These are phyloP conservation scores for Tephrocybe sp. DNA, from an alignment of 768 basidiomycete genomes.

Conservation along the genomic window DNA sequence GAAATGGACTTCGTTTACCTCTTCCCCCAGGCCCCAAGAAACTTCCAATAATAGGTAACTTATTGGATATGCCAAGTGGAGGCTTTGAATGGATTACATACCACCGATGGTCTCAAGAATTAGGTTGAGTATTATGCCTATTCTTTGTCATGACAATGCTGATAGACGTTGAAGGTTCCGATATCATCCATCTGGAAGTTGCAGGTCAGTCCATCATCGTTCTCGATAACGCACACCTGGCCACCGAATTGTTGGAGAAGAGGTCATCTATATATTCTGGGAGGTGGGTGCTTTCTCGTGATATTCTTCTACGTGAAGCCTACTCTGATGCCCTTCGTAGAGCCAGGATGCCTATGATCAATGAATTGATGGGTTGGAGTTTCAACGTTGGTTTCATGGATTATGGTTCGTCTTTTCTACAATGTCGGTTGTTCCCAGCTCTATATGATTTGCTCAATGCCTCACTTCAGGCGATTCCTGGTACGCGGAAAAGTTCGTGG, in stretches of 20 bases:
- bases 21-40: no score
- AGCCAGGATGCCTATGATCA: slow-evolving; percentile 24
- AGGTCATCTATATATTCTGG: slow-evolving; percentile 21
- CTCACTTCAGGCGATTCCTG: slow-evolving; percentile 4
- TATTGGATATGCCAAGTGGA: slow-evolving; percentile 36
- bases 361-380: no score
- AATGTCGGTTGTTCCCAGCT: no score
- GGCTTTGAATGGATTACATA: slow-evolving; percentile 36
- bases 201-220: slow-evolving; percentile 20
- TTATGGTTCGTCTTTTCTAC: slow-evolving; percentile 16
- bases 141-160: not conserved
- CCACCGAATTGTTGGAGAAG: slow-evolving; percentile 22
- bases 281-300: no score
- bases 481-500: no score
- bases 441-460: no score
- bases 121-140: slow-evolving; percentile 21
- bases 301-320: no score
- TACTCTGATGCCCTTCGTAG: slow-evolving; percentile 21
- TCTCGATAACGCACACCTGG: slow-evolving; percentile 20
- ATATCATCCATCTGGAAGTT: slow-evolving; percentile 22
- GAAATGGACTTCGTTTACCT: no score
- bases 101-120: slow-evolving; percentile 36
- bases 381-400: slow-evolving; percentile 13
- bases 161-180: slow-evolving; percentile 10
- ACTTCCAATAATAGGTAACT: slow-evolving; percentile 39